These are phyloP conservation scores for Geotrichum candidum DNA, from an alignment of 1,139 yeast genomes.

Conservation along the genomic window DNA sequence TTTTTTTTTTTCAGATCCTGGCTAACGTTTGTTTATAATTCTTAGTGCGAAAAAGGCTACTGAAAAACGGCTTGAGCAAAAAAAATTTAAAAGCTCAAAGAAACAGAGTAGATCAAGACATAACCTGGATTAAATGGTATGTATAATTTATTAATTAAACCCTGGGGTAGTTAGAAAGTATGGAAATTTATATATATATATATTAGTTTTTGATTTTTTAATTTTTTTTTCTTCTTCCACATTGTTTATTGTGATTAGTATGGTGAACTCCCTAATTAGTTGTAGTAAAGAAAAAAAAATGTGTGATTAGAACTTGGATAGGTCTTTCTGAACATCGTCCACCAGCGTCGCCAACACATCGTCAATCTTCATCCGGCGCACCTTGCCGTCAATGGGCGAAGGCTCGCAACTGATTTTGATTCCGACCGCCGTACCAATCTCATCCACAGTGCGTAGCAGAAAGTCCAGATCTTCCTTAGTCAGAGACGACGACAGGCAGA, in stretches of 20 bases:
- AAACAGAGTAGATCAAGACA: slow-evolving; percentile 37
- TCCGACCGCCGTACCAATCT: slow-evolving; percentile 70
- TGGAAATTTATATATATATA: no score
- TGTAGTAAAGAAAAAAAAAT: no score
- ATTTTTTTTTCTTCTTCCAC: no score
- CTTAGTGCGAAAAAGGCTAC: slow-evolving; percentile 37
- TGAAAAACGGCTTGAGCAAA: slow-evolving; percentile 46
- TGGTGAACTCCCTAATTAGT: no score
- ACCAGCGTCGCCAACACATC: slow-evolving; percentile 71
- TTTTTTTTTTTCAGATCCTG: not conserved
- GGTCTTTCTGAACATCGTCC: slow-evolving; percentile 44
- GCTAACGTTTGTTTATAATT: not conserved
- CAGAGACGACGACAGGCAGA: slow-evolving; percentile 86
- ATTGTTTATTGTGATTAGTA: no score
- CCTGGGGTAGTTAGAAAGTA: no score
- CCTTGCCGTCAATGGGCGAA: slow-evolving; percentile 38
- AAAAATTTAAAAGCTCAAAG: slow-evolving; percentile 51
- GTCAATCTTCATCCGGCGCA: slow-evolving; percentile 72
- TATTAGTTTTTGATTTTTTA: no score
- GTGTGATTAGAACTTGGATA: slow-evolving; percentile 15
- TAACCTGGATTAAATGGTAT: not conserved
- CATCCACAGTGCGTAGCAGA: slow-evolving; percentile 50
- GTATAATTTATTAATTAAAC: no score
- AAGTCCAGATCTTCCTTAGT: slow-evolving; percentile 92
- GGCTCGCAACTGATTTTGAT: slow-evolving; percentile 55